Evolutionary conservation across 148 eudicot species (phyloP), one percentile per base, ranked within the genome.

Genomic region (Rhododendron williamsianum): DNA sequence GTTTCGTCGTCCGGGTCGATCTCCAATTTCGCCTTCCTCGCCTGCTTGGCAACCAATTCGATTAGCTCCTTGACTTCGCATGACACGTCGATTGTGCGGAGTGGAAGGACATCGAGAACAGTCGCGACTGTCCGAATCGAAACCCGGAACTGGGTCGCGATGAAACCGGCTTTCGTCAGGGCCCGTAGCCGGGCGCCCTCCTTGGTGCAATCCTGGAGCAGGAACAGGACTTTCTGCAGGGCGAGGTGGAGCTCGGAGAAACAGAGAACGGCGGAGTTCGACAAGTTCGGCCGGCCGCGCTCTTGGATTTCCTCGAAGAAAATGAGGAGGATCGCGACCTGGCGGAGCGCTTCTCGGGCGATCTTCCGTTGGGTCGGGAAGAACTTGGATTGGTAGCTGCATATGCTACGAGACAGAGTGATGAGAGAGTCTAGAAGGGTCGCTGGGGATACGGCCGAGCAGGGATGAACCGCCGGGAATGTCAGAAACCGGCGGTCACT

Each of bases 381-480:
- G 63, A 82, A 85, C 82, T 86, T 88, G 13, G 87, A 48, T 23
- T 86, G 88, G 80, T 60, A 91, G 51, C 65, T 77, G 46, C 91
- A 87, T 13, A 96, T 92, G 58, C 33, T 83, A 0, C 84, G 86
- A 4, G 92, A 87, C 1, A 93, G 87, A 9, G 86, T 80, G 87
- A 93, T 87, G 73, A 96, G 85, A 30, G 98, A 96, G 0, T 85
- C 49, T 33, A 94, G 51, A 1, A 96, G 89, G 43, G 94, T 92
- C 41, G 87, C 73, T 33, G 92, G 93, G 80, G 93, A 92, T 23
- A 92, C 87, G 30, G 90, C 87, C 80, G 92, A 92, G 78, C 96
- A 94, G 5, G 98, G 98, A 46, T 89, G 91, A 51, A 94, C 96
- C 9, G 98, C 95, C 87, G 96, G 93, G 7, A 88, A 91, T 9